Evolutionary conservation across 352 stramenopile species (phyloP).

Genomic region (Globisporangium mamillatum): DNA sequence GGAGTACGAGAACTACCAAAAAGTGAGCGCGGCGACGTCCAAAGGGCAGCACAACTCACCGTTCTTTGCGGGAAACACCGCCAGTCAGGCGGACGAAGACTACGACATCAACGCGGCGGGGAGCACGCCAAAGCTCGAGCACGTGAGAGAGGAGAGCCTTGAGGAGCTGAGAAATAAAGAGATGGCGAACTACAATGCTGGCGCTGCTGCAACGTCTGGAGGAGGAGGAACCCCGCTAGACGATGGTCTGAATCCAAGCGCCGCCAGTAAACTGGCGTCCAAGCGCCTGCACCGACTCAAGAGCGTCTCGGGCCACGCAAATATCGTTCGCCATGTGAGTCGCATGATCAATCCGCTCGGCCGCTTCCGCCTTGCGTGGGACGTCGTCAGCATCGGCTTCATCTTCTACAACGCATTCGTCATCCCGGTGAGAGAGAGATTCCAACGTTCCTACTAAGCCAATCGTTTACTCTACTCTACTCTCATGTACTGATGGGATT

Average conservation of each 20-base stretch:
- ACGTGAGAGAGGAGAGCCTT: slow-evolving; percentile 12
- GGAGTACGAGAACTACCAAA: slow-evolving; percentile 72
- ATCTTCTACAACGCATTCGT: slow-evolving; percentile 77
- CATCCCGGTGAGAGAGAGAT: slow-evolving; percentile 37
- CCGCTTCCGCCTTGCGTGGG: slow-evolving; percentile 55
- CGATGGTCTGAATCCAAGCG: neutral
- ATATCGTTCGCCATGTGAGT: slow-evolving; percentile 23
- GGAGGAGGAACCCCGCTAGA: neutral
- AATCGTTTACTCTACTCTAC: no score
- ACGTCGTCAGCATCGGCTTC: slow-evolving; percentile 64
- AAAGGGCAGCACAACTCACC: slow-evolving; percentile 13
- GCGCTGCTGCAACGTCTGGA: neutral
- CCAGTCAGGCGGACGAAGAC: slow-evolving; percentile 25
- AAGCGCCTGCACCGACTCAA: slow-evolving; percentile 29
- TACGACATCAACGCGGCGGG: slow-evolving; percentile 19
- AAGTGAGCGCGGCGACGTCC: slow-evolving; percentile 40
- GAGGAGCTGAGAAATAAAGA: slow-evolving; percentile 12
- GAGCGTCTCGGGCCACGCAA: slow-evolving; percentile 29
- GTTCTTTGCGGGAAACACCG: slow-evolving; percentile 17
- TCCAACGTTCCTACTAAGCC: no score
- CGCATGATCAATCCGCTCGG: slow-evolving; percentile 62
- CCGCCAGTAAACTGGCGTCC: slow-evolving; percentile 10
- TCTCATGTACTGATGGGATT: no score
- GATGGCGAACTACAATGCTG: no score
- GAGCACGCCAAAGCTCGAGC: slow-evolving; percentile 8